Evolutionary conservation across 2,329 filamentous ascomycete species (phyloP), one percentile per base, ranked within the genome.

Genomic region (Myriosclerotinia scirpicola): DNA sequence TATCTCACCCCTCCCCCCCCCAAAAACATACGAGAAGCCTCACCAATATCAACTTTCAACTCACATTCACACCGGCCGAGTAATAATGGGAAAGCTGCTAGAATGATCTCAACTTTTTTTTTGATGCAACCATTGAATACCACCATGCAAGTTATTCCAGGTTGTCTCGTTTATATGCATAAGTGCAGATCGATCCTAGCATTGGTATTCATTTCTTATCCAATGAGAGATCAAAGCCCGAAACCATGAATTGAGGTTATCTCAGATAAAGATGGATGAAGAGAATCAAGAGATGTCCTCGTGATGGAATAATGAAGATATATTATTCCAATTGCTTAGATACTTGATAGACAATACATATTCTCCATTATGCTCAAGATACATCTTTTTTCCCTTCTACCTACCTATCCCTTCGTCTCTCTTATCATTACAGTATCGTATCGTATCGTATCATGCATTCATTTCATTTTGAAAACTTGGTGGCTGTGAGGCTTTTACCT

Each of bases 101-200:
- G 58, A 60, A 48, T 5, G 42, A 61, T 60, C 44, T 60, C 44
- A 50, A 38, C 62, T 36, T 56, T 64, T 55, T 50, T 58, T n/a
- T 15, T 20, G 59, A 30, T 50, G 46, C 62, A 58, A 64, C 54
- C 61, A 55, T 52, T 52, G 30, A 14, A 36, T 26, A 26, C 14
- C 54, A 42, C 38, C 54, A 54, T 65, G 63, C 54, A 65, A 6
- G 22, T 34, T 34, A 34, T 58, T 65, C 26, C 26, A 26, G n/a
- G n/a, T 63, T 22, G 36, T 42, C 63, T 65, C 63, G 54, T 65
- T 59, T 65, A 52, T 14, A 59, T 65, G 54, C 63, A 59, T 40
- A 38, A 11, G 26, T 59, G 63, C 63, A 42, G 63, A 65, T 65
- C 54, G 46, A 63, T 63, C 17, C 60, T 40, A 42, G n/a, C 36